phyloP scores from a whole-genome alignment of 176 grass and related monocot species.

The Eleusine indica region DNA sequence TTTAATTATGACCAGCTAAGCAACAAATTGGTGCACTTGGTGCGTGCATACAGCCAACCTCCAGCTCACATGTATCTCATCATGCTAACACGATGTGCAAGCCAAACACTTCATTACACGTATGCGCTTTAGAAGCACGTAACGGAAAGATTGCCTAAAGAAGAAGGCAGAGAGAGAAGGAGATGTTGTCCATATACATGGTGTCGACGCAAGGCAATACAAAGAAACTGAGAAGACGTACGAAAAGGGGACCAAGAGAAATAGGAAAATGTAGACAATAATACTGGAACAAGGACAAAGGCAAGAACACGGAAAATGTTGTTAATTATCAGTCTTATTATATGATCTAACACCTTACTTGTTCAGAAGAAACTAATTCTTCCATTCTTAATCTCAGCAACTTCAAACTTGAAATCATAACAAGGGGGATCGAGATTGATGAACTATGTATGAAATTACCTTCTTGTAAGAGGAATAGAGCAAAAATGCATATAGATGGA shows the following conservation, averaged over 20 bases:
- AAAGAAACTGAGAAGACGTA: background rate
- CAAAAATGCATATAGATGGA: background rate
- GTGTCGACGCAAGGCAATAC: background rate
- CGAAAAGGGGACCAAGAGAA: no score
- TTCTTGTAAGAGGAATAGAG: no score
- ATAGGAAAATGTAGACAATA: no score
- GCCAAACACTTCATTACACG: slow-evolving; percentile 13
- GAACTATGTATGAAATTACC: no score
- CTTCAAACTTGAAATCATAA: no score
- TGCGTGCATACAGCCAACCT: slow-evolving; percentile 27
- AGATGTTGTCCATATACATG: background rate
- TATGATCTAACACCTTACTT: no score
- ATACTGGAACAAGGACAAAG: no score
- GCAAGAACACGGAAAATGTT: no score
- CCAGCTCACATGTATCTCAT: slow-evolving; percentile 45
- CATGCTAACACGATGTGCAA: slow-evolving; percentile 15
- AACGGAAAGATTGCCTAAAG: slow-evolving; percentile 24
- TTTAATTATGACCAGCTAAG: slow-evolving; percentile 41
- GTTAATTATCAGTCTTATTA: no score
- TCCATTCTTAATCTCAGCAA: no score
- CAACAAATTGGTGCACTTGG: slow-evolving; percentile 19
- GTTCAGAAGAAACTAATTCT: no score
- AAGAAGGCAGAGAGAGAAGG: background rate
- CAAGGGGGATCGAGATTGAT: no score
- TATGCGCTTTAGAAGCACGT: slow-evolving; percentile 33